Base-by-base conservation (phyloP, 805 yeast genomes). In the Zygoascus bituminiphila region DNA sequence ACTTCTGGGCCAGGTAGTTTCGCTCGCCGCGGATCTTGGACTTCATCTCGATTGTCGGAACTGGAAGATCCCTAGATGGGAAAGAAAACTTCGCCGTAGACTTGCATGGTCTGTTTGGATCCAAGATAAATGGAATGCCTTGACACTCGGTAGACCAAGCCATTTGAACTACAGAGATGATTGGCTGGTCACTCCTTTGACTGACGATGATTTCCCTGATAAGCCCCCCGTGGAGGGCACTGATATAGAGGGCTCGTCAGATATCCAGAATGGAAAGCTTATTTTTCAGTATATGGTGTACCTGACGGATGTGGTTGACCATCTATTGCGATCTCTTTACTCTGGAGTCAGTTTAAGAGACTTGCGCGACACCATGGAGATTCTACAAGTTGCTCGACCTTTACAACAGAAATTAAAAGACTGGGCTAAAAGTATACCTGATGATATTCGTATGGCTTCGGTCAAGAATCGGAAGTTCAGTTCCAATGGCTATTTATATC, bases 1-100 rank as follows among this genome's bases (percentile, higher is more conserved):
- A 59, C 12, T 50, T 14, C 33, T 52, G 33, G 83, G 89, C 2
- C 88, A 84, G 56, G 84, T 88, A 17, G 88, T 85, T 4, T 84
- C 93, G 0, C 66, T 87, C 15, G 78, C 94, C 1, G 95, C 88
- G 64, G 96, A 88, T 57, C 66, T 88, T 22, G 96, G 96, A 0
- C 67, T 88, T 4, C 94, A 94, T 0, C 70, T 86, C 14, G 89
- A 88, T 59, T 86, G 95, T 57, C 81, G 81, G 45, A 76, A 74
- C 53, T 88, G 96, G 96, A 79, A 83, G 57, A 67, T 88, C 31
- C 96, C 96, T 0, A 81, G 80, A 57, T 88, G 96, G 96, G 96
- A 88, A 61, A 73, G 91, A 48, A 89, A 93, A 3, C 67, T 88
- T 41, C 73, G 96, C 45, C 78, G 86, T 58, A 69, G 96, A 54